Base-by-base conservation (phyloP, 352 stramenopile genomes). In the Elongisporangium prolatum region DNA sequence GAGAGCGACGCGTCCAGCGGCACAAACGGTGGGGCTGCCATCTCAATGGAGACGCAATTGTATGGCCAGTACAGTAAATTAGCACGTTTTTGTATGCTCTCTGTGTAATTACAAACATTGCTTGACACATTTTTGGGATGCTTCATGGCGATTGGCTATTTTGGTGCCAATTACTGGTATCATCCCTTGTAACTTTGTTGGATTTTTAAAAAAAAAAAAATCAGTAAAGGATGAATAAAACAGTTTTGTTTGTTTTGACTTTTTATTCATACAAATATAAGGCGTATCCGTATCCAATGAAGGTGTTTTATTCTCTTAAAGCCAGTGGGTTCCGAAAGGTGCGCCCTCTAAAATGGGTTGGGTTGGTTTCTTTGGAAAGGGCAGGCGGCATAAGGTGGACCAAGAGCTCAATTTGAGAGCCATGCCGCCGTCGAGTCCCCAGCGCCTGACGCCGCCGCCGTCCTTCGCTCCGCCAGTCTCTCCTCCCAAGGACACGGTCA, bases 1-100 rank as follows among this genome's bases (percentile, higher is more conserved):
- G 73, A 78, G 47, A 59, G 52, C 61, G 54, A 59, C 0, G 67
- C 66, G 56, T 89, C 60, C 47, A 87, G 68, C 0, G 81, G 74
- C 16, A 85, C 72, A 25, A 84, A 74, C 40, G 59, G 57, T 25
- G 53, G 34, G 10, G 34, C 7, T 17, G 6, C 34, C 34, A 44
- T 44, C 34, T 44, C 34, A 16, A 44, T 34, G 24, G 24, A 8
- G 24, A 3, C 3, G 7, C 24, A 16, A 14, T 44, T 17, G 3
- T 44, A 11, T 44, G 34, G 3, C 2, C 34, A 44, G 14, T 44
- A 11, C 0, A 4, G 34, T 17, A 17, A 44, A 17, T 44, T 16
- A 44, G 11, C 1, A 17, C 4, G 17, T 44, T 44, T 1, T 44
- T 9, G 34, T 17, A 44, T 1, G 34, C 2, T 16, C n/a, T 44